Evolutionary conservation across 441 rosid genomes (phyloP), one percentile per base, ranked within the genome.

Genomic region (Bocquillonia castaneifolia): DNA sequence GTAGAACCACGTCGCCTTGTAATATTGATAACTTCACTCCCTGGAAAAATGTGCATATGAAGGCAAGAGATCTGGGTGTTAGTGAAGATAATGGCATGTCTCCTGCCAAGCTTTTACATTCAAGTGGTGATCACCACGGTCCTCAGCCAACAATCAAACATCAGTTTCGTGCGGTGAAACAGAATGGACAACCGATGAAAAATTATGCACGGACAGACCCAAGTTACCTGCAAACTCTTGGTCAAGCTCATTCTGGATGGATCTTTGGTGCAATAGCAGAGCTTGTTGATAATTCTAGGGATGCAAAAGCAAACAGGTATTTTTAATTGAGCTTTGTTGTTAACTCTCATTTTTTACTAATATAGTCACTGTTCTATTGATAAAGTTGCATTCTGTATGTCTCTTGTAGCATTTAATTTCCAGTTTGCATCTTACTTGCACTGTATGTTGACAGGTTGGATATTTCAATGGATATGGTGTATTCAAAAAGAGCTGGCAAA

Each of bases 221-320:
- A 65, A 74, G 76, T 66, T 76, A 74, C 67, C 67, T 76, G 48
- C 61, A 74, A 68, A 74, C 80, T 68, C 78, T 79, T 37, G 74
- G 83, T 25, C 80, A 79, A 58, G 72, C 70, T 9, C 80, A 79
- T 62, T 79, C 80, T 56, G 78, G 72, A 56, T 79, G 80, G 83
- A 74, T 74, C 60, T 74, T 79, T 76, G 83, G 78, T 44, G 78
- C 83, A 34, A 73, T 79, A 67, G 83, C 83, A 40, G 80, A 79
- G 70, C 83, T 79, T 62, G 69, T 79, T 68, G 80, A 79, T 71
- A 79, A 79, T 74, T 76, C 83, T 15, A 64, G 78, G 58, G 80
- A 79, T 67, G 80, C 83, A 34, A 68, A 76, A 64, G 74, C 83
- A 42, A 67, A 64, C 56, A 71, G 67, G 83, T 74, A 70, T 47